phyloP scores from a whole-genome alignment of 2,329 filamentous ascomycete genomes.

The Orbilia oligospora region DNA sequence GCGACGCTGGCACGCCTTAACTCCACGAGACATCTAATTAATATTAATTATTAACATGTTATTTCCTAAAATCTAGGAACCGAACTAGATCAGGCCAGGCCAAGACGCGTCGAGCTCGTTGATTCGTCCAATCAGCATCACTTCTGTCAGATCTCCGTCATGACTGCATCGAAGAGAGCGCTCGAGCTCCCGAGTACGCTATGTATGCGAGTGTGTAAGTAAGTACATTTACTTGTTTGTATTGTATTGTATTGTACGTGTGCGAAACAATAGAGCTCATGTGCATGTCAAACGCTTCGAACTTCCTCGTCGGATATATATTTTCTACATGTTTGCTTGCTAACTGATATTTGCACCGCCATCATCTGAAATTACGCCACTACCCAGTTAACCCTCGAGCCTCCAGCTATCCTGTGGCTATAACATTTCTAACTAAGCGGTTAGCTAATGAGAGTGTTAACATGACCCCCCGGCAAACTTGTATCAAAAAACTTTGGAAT shows the following conservation, averaged over 20 bases:
- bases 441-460: neutral
- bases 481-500: slow-evolving; percentile 24
- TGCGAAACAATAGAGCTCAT: slow-evolving; percentile 12
- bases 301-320: slow-evolving; percentile 18
- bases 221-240: too few species aligned
- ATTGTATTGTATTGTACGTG: neutral
- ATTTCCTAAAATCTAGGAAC: neutral
- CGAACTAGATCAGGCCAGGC: too few species aligned
- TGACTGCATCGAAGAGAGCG: slow-evolving; percentile 1
- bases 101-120: neutral
- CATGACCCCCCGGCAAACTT: neutral
- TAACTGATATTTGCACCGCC: neutral
- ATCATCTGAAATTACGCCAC: slow-evolving; percentile 15
- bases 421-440: neutral
- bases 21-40: slow-evolving; percentile 2
- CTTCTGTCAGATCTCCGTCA: slow-evolving; percentile 1
- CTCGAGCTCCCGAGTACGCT: slow-evolving; percentile 12
- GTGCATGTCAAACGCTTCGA: slow-evolving; percentile 19
- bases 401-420: slow-evolving; percentile 4
- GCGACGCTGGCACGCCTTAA: slow-evolving; percentile 7
- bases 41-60: too few species aligned
- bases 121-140: neutral
- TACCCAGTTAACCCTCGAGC: neutral
- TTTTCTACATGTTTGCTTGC: neutral
- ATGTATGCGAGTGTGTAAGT: neutral